Conservation (phyloP, 2,329 filamentous ascomycete species). For the Chaetomium globosum region DNA sequence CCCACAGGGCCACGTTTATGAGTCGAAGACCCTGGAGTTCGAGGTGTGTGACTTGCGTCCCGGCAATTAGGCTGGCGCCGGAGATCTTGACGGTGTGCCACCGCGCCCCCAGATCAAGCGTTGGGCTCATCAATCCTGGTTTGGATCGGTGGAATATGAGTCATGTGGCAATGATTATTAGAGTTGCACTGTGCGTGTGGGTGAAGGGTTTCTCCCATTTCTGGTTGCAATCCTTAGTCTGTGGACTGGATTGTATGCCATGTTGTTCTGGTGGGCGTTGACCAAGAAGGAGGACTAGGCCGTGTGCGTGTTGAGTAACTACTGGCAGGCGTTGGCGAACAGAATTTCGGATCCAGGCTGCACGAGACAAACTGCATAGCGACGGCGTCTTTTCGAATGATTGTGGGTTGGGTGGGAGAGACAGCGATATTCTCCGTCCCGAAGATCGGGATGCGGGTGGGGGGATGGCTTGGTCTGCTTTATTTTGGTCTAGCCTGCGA, state of each 20-base stretch:
- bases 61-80: constrained; percentile 23
- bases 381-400: constrained; percentile 16
- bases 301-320: not conserved
- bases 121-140: not conserved
- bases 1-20: constrained; percentile 69
- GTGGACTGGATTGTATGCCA: not conserved
- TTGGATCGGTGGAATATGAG: not conserved
- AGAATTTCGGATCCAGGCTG: not conserved
- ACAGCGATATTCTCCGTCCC: not conserved
- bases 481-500: not conserved
- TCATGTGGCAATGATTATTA: not conserved
- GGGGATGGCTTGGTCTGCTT: not conserved
- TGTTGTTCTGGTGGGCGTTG: not conserved
- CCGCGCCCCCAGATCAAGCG: too few species aligned
- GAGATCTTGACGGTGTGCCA: not conserved
- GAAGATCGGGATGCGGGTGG: not conserved
- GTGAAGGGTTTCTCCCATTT: not conserved
- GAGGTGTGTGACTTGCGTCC: constrained; percentile 57
- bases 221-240: not conserved
- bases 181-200: not conserved
- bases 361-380: constrained; percentile 19
- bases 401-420: not conserved
- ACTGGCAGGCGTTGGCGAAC: not conserved
- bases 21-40: constrained; percentile 66
- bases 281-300: not conserved